Evolutionary conservation across 305 asterid genomes (phyloP), one percentile per base, ranked within the genome.

Genomic region (Fraxinus dipetala): DNA sequence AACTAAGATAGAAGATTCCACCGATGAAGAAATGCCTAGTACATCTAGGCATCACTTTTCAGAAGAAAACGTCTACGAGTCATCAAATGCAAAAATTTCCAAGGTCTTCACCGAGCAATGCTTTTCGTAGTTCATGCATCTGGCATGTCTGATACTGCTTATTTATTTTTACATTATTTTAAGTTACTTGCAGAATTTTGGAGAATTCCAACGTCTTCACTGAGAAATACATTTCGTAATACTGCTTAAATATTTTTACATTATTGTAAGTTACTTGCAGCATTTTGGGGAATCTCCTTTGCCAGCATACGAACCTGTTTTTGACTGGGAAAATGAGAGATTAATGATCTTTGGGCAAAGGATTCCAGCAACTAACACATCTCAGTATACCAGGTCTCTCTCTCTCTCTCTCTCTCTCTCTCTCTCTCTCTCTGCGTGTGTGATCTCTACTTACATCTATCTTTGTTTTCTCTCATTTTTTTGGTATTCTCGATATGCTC

Each of bases 321-420:
- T 94, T 89, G 98, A 96, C 86, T 94, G 99, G 99, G 98, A 92
- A 75, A 96, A 91, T 79, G 99, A 96, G 89, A 90, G 99, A 86
- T 88, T 97, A 75, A 87, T 91, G 79, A 91, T 94, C 90, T 93
- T 94, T 92, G 99, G 99, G 81, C 98, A 96, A 89, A 92, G 99
- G 84, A 86, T 89, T 84, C 97, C 97, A 63, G 90, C 95, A 81
- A 87, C 93, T 86, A 91, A 91, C 91, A 88, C 90, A 76, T 88
- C 93, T 84, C 99, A 93, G 84, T 86, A 93, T 87, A 89, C 92
- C 85, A 94, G 99, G 99, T 94, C 82, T 88, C 79, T 84, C 32
- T 80, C 56, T 65, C 78, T 34, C n/a, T n/a, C 82, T 72, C 65
- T 63, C 75, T 79, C 36, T 36, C 45, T 35, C 40, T 31, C 78